Evolutionary conservation across 2,329 filamentous ascomycete species (phyloP).

Genomic region (Coleophoma eucalyptorum): DNA sequence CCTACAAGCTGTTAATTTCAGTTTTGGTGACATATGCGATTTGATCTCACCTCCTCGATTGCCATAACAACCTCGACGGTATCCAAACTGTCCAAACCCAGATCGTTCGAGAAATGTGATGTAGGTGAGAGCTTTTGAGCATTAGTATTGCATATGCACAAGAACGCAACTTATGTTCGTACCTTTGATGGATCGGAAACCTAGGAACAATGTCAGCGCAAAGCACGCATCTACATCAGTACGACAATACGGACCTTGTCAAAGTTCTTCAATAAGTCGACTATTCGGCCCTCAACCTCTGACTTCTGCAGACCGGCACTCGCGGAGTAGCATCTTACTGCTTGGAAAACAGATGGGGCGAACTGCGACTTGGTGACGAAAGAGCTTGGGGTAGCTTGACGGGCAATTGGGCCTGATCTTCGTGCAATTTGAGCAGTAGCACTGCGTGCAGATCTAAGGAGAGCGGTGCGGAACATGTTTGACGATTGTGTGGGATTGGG

Average conservation of each 20-base stretch:
- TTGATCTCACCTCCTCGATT: slow-evolving; percentile 77
- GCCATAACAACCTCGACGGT: slow-evolving; percentile 99
- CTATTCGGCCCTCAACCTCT: slow-evolving; percentile 88
- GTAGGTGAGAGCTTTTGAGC: slow-evolving; percentile 66
- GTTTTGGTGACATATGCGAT: too few species aligned
- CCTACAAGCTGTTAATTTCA: slow-evolving; percentile 22
- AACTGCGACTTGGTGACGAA: slow-evolving; percentile 60
- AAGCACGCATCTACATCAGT: slow-evolving; percentile 3
- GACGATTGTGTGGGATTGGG: slow-evolving; percentile 15
- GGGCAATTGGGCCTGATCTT: slow-evolving; percentile 49
- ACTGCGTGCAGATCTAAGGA: slow-evolving; percentile 70
- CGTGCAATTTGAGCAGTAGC: slow-evolving; percentile 44
- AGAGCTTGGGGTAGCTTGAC: slow-evolving; percentile 54
- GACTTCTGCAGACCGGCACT: slow-evolving; percentile 72
- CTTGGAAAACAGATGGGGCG: slow-evolving; percentile 62
- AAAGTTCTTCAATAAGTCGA: slow-evolving; percentile 90
- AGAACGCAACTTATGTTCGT: slow-evolving; percentile 24
- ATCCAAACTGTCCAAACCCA: slow-evolving; percentile 94
- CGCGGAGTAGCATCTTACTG: slow-evolving; percentile 83
- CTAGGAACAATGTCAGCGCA: slow-evolving; percentile 36
- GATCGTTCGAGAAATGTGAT: slow-evolving; percentile 95
- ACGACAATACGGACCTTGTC: slow-evolving; percentile 70
- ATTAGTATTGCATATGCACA: too few species aligned
- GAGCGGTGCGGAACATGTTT: slow-evolving; percentile 85
- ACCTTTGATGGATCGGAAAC: slow-evolving; percentile 65